Percentiles rank a stretch among this genome's conserved stretches.
These are phyloP conservation scores for Hericium rajendrae DNA, from an alignment of 768 basidiomycete genomes.

Conservation along the genomic window DNA sequence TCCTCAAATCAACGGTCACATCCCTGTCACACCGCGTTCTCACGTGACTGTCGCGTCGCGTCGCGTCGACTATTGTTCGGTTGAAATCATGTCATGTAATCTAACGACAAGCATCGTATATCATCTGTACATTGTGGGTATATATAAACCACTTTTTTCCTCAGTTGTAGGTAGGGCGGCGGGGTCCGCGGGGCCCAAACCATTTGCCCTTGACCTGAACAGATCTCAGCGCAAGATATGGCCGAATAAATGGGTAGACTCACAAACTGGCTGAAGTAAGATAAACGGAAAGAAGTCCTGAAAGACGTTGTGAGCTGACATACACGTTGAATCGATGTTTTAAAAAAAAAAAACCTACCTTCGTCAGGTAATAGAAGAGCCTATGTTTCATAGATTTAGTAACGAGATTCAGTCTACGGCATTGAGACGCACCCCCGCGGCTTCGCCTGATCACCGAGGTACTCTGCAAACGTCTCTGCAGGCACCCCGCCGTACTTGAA, in stretches of 20 bases:
- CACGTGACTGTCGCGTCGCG: constrained; percentile 4
- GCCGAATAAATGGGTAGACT: not conserved
- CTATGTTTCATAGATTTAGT: constrained; percentile 9
- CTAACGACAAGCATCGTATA: no score
- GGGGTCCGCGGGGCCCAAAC: constrained; percentile 21
- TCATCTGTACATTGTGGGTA: no score
- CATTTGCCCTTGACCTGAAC: constrained; percentile 21
- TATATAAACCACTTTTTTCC: no score
- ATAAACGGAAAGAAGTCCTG: constrained; percentile 26
- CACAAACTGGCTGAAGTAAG: constrained; percentile 23
- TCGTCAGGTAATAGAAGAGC: constrained; percentile 39
- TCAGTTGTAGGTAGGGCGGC: constrained; percentile 9
- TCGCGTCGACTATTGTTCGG: not conserved
- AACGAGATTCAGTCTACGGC: not conserved
- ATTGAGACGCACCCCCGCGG: constrained; percentile 49
- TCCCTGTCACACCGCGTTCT: not conserved
- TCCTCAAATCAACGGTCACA: not conserved
- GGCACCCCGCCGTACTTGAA: constrained; percentile 90
- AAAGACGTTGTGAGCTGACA: not conserved
- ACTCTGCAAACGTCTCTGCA: constrained; percentile 70
- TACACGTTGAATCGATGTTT: no score
- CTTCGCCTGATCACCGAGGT: constrained; percentile 66
- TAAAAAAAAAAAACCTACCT: not conserved
- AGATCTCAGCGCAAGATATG: not conserved
- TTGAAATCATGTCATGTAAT: not conserved